Base-by-base conservation (phyloP, 2,329 filamentous ascomycete genomes). In the Periconia digitata region DNA sequence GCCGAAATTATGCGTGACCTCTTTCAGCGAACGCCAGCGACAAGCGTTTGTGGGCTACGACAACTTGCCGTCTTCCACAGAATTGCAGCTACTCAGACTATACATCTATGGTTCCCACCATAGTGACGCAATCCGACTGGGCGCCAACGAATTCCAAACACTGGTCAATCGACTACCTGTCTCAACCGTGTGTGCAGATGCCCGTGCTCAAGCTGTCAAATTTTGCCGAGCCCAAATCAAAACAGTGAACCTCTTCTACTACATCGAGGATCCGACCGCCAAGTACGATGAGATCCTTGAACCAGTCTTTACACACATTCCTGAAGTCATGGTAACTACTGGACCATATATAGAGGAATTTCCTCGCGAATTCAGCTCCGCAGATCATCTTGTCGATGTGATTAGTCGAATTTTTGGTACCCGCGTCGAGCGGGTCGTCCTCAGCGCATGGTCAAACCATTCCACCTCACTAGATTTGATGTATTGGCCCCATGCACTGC, bases 21-120 rank as follows among this genome's bases (percentile, higher is more conserved):
- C n/a, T n/a, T n/a, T n/a, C n/a, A n/a, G n/a, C 43, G 47, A 50
- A 24, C 43, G 47, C 34, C 29, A 20, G 43, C 47, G 47, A 46
- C 47, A 50, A 18, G 43, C 43, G 16, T 46, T 49, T 20, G 16
- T 49, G 45, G 37, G 42, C 37, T 42, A 49, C 47, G 47, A 49
- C 22, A 44, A 50, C 39, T 22, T 46, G 21, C 40, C 43, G 37
- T 3, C 38, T 34, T 22, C 38, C 34, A 23, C 24, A 18, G 43
- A 46, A 35, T 46, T 21, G 29, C 47, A 43, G 40, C 47, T 23
- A 23, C 47, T 50, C 20, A 43, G 39, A 36, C 3, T 50, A 20
- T 43, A 46, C 23, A 20, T 50, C 34, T 24, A 35, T 39, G n/a
- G n/a, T n/a, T n/a, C n/a, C n/a, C 12, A 29, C n/a, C 15, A 40